Percentiles rank a stretch among this genome's conserved stretches.
These are phyloP conservation scores for Mortierella claussenii DNA, from an alignment of 192 early-diverging fungal species.

Conservation along the genomic window DNA sequence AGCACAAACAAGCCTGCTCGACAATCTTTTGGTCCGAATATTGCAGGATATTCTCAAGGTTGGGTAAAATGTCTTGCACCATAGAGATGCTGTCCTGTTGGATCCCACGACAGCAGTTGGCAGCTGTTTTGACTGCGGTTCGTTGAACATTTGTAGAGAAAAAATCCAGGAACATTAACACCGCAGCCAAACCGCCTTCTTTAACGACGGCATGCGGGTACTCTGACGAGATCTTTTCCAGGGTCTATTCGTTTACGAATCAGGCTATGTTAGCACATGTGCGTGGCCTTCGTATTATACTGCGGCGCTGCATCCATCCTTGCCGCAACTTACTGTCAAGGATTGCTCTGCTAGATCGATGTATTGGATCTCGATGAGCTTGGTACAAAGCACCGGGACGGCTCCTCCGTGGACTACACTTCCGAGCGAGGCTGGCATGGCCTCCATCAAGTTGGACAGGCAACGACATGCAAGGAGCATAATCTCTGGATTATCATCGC, in stretches of 20 bases:
- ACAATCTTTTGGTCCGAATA: slow-evolving; percentile 81
- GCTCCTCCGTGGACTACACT: slow-evolving; percentile 76
- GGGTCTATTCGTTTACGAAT: slow-evolving; percentile 49
- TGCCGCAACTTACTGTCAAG: slow-evolving; percentile 61
- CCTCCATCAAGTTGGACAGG: slow-evolving; percentile 90
- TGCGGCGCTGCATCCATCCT: too few relatives aligned
- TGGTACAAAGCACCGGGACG: slow-evolving; percentile 75
- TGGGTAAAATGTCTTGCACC: slow-evolving; percentile 75
- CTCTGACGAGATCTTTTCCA: slow-evolving; percentile 84
- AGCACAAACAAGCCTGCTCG: slow-evolving; percentile 71
- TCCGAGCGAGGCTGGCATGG: slow-evolving; percentile 73
- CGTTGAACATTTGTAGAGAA: slow-evolving; percentile 88
- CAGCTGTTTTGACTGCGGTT: slow-evolving; percentile 79
- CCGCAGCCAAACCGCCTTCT: slow-evolving; percentile 79
- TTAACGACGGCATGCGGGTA: slow-evolving; percentile 73
- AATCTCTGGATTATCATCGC: slow-evolving; percentile 71
- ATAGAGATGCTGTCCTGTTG: slow-evolving; percentile 64
- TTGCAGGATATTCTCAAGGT: slow-evolving; percentile 72
- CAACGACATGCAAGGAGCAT: slow-evolving; percentile 94
- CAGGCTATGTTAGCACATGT: too few relatives aligned
- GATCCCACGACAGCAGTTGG: slow-evolving; percentile 70
- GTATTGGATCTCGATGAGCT: slow-evolving; percentile 87
- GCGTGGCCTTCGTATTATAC: too few relatives aligned
- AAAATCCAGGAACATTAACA: slow-evolving; percentile 90
- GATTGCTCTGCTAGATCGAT: slow-evolving; percentile 95